Evolutionary conservation across 768 basidiomycete genomes (phyloP), one percentile per base, ranked within the genome.

Genomic region (Tricholoma furcatifolium): DNA sequence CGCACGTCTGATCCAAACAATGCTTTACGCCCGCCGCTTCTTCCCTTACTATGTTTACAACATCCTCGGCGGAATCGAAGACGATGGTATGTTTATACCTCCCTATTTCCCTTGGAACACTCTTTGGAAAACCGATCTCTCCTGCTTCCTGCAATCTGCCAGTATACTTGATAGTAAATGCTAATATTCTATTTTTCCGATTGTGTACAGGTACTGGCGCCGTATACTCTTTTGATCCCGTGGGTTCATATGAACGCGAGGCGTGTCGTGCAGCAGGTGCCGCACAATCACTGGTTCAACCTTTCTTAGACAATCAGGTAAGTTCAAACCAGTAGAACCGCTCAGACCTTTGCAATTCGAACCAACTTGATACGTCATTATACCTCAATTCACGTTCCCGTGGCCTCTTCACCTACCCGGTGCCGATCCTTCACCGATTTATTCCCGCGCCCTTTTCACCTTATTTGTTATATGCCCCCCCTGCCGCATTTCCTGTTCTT

Each of bases 151-250:
- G 42, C 45, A 51, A 34, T 51, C 45, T n/a, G 27, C 45, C 38
- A 20, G 46, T 30, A 12, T 15, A 35, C n/a, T 40, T 36, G 31
- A 52, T 54, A 20, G 20, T 49, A 31, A 50, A 46, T 50, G 23
- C 55, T 57, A 51, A 59, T 18, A n/a, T 38, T 30, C 34, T 31
- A 49, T 45, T 15, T 15, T 45, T 49, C 35, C 39, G 54, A 52
- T 59, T 58, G 35, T 57, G 31, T 43, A 11, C 66, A 96, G 93
- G 95, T 10, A 84, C 91, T 34, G 97, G 97, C 47, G 93, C 96
- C 9, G 95, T 99, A 27, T 99, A 99, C 78, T 98, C 96, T n/a
- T 99, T 97, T 70, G 97, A 99, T 72, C 97, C 97, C 35, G 93
- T 98, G 30, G 97, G 97, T 23, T 94, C 91, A 43, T 99, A 99